Base-by-base conservation (phyloP, 2,329 filamentous ascomycete genomes). In the Aspergillus sclerotialis region DNA sequence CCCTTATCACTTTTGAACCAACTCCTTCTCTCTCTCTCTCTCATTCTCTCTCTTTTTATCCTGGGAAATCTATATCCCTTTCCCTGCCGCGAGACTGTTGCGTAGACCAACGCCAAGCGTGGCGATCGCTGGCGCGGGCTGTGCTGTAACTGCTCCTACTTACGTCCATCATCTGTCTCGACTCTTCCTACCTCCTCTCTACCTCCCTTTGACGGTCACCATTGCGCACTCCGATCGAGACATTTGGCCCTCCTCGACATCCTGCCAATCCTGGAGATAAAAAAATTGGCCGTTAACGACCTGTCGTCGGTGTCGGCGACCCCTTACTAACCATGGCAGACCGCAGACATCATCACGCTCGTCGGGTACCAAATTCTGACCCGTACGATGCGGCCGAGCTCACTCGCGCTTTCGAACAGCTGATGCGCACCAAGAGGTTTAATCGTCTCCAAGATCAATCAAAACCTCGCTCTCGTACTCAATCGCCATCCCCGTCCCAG, bases 361-460 rank as follows among this genome's bases (percentile, higher is more conserved):
- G 53, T 35, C 55, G 51, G 45, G 48, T 45, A 45, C 49, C 48
- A 34, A 48, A 40, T 29, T 33, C 42, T 31, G 38, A 49, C 40
- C 54, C 77, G 50, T 81, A 82, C 55, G 83, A 88, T 79, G 86
- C 88, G 16, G 74, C 78, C 51, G 84, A 88, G 39, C 69, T 96
- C 51, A 82, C 84, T 33, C 69, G 82, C 51, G 83, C 87, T 55
- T 95, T 95, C 61, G 86, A 94, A 58, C 82, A 88, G 45, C 69
- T 94, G 40, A 73, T 96, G 55, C 82, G 85, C 59, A 87, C 84
- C 38, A 89, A 85, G 69, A 78, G 88, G 60, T 79, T 94, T 70
- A 89, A 86, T 58, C 84, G 89, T 44, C 72, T 95, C 32, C 79
- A 82, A 50, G 76, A 79, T 46, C 67, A 69, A 24, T 67, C 70